Evolutionary conservation across 192 early-diverging fungal genomes (phyloP).

Genomic region (Gigaspora rosea): DNA sequence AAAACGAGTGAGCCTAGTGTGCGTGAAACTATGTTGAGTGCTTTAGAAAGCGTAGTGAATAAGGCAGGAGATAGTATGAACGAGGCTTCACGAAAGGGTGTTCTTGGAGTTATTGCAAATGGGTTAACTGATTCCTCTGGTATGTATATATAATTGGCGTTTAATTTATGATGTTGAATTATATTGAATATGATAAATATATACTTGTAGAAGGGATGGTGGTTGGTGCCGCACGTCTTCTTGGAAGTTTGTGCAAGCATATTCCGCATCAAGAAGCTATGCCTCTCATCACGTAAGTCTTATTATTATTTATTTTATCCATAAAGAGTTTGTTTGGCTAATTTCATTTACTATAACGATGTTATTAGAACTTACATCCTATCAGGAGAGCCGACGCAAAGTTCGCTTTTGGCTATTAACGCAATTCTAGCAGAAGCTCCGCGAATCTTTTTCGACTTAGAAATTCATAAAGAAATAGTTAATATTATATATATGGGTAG

Average conservation of each 20-base stretch:
- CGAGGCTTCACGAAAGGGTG: constrained; percentile 57
- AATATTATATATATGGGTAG: constrained; percentile 28
- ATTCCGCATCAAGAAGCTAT: constrained; percentile 51
- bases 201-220: constrained; percentile 53
- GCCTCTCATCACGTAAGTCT: constrained; percentile 18
- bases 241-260: constrained; percentile 60
- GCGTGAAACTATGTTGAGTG: constrained; percentile 70
- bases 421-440: constrained; percentile 52
- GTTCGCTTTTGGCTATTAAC: constrained; percentile 51
- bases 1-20: constrained; percentile 61
- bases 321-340: constrained; percentile 37
- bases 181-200: background rate
- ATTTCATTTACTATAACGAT: constrained; percentile 34
- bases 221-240: constrained; percentile 58
- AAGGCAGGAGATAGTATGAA: constrained; percentile 61
- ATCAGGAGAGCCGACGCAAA: constrained; percentile 35
- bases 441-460: constrained; percentile 44
- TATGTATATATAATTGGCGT: constrained; percentile 19
- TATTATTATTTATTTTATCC: background rate
- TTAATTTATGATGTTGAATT: background rate
- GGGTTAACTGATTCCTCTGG: constrained; percentile 51
- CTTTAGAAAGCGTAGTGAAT: constrained; percentile 70
- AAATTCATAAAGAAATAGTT: constrained; percentile 38
- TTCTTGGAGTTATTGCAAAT: constrained; percentile 62
- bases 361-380: constrained; percentile 41